Evolutionary conservation across 306 rosid species (phyloP).

Genomic region (Trifolium repens): DNA sequence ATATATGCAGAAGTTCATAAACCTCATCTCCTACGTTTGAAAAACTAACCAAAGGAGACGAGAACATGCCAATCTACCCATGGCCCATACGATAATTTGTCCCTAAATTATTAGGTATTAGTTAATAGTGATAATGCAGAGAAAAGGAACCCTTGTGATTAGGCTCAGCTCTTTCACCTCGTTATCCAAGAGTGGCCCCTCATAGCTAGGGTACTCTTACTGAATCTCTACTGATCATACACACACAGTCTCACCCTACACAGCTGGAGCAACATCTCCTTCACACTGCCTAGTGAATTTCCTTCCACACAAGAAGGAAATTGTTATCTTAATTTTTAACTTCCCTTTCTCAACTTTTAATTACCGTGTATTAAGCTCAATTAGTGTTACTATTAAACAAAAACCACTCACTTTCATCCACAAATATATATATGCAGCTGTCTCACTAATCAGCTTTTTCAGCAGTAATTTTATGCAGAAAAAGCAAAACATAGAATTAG

Average conservation of each 20-base stretch:
- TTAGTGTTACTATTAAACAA: conserved; percentile 19
- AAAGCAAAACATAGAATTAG: conserved; percentile 44
- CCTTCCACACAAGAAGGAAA: conserved; percentile 47
- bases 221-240: background rate
- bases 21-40: conserved; percentile 43
- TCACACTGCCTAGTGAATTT: conserved; percentile 46
- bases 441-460: conserved; percentile 65
- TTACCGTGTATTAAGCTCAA: conserved; percentile 48
- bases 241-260: conserved; percentile 38
- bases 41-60: conserved; percentile 44
- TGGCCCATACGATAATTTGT: conserved; percentile 54
- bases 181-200: conserved; percentile 63
- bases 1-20: conserved; percentile 16
- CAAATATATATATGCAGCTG: conserved; percentile 43
- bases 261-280: conserved; percentile 65
- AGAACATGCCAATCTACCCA: conserved; percentile 49
- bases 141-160: conserved; percentile 56
- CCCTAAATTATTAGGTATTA: conserved; percentile 44
- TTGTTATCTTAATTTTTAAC: conserved; percentile 40
- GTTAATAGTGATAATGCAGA: conserved; percentile 43
- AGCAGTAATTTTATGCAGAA: conserved; percentile 64
- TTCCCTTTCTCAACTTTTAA: conserved; percentile 45
- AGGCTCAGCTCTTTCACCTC: conserved; percentile 58
- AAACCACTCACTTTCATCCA: conserved; percentile 49
- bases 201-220: conserved; percentile 44